A percentile compares a stretch with the other conserved stretches of the same genome.
These are phyloP conservation scores for Selaginella moellendorffii DNA, from an alignment of 75 land plant genomes.

Conservation along the genomic window DNA sequence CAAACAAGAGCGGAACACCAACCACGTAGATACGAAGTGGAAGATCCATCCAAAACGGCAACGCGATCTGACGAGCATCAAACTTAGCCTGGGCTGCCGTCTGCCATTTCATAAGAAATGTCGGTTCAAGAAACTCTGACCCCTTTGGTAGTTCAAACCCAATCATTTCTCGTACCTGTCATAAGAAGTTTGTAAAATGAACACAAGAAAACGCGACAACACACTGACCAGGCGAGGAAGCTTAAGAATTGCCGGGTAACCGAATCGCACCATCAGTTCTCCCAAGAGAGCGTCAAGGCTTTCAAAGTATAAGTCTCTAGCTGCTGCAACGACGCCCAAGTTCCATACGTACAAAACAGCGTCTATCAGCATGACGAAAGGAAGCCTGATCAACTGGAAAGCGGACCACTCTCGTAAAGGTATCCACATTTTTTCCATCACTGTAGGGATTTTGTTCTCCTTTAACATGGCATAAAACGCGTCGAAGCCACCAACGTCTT, in stretches of 20 bases:
- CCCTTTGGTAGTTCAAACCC: slow-evolving; percentile 8
- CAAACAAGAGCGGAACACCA: slow-evolving; percentile 34
- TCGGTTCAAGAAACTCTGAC: not conserved
- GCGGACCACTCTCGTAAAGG: slow-evolving; percentile 59
- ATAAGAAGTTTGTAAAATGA: no score
- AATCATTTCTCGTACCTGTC: not conserved
- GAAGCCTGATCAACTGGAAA: slow-evolving; percentile 29
- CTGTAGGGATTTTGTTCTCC: slow-evolving; percentile 48
- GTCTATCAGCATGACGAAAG: slow-evolving; percentile 18
- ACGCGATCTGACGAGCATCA: slow-evolving; percentile 16
- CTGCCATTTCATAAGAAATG: slow-evolving; percentile 22
- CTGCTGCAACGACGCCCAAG: slow-evolving; percentile 13
- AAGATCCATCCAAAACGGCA: slow-evolving; percentile 39
- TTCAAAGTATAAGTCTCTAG: slow-evolving; percentile 18
- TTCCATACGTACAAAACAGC: slow-evolving; percentile 39
- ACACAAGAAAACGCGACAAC: not conserved
- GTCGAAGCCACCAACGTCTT: slow-evolving; percentile 78
- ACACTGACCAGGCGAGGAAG: slow-evolving; percentile 8
- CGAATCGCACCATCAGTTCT: slow-evolving; percentile 45
- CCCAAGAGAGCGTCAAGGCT: slow-evolving; percentile 32
- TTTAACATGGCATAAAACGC: slow-evolving; percentile 54
- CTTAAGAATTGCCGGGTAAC: slow-evolving; percentile 35
- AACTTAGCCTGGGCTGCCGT: slow-evolving; percentile 43
- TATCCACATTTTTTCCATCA: slow-evolving; percentile 63
- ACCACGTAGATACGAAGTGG: slow-evolving; percentile 29